phyloP scores from a whole-genome alignment of 257 asterid genomes.

The Capsicum chinense region DNA sequence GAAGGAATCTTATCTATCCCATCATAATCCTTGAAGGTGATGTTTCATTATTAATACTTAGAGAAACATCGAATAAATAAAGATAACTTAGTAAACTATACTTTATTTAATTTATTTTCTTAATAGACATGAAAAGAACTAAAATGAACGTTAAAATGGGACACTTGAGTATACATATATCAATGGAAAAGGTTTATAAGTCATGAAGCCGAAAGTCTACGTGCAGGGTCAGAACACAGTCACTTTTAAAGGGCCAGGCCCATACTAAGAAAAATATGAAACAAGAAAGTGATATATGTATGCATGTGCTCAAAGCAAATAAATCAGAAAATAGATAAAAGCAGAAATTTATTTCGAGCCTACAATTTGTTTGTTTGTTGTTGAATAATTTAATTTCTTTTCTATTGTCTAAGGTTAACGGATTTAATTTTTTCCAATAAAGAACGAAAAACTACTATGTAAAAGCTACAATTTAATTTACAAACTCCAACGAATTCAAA shows the following conservation, averaged over 20 bases:
- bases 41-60: neutral
- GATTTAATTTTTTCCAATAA: too few relatives aligned
- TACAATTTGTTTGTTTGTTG: too few relatives aligned
- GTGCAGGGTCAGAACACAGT: neutral
- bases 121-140: neutral
- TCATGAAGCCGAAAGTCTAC: neutral
- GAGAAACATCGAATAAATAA: neutral
- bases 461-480: neutral
- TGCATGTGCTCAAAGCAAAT: neutral
- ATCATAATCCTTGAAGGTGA: neutral
- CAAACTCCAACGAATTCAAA: neutral
- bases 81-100: neutral
- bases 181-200: neutral
- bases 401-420: too few relatives aligned
- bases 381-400: too few relatives aligned
- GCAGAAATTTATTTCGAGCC: too few relatives aligned
- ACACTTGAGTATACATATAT: neutral
- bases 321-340: too few relatives aligned
- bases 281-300: neutral
- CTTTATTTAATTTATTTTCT: neutral
- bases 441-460: neutral
- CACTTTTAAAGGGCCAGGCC: neutral
- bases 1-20: rapidly evolving
- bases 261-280: neutral
- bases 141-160: neutral